Evolutionary conservation across 768 basidiomycete species (phyloP).

Genomic region (Termitomyces titanicus): DNA sequence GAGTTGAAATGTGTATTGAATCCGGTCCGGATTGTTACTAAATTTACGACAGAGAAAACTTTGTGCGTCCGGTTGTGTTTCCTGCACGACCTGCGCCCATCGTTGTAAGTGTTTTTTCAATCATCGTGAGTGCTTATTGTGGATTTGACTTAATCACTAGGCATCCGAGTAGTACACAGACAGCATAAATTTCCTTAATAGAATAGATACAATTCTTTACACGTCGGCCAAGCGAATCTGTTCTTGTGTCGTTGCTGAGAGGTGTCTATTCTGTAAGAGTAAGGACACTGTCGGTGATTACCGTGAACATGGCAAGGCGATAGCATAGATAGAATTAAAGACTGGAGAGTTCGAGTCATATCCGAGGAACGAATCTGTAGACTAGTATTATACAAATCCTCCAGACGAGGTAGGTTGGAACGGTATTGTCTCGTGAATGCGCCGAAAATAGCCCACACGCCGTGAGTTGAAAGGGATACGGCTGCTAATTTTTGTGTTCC

Average conservation of each 20-base stretch:
- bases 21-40: constrained; percentile 6
- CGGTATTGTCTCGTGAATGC: constrained; percentile 3
- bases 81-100: constrained; percentile 42
- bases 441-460: constrained; percentile 14
- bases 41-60: constrained; percentile 49
- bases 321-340: constrained; percentile 13
- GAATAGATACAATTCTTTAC: constrained; percentile 20
- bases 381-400: constrained; percentile 15
- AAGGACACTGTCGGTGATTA: background rate
- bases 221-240: background rate
- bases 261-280: background rate
- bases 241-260: constrained; percentile 5
- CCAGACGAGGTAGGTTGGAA: constrained; percentile 4
- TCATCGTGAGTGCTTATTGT: background rate
- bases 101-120: constrained; percentile 25
- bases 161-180: constrained; percentile 18
- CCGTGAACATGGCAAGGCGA: constrained; percentile 3
- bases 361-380: constrained; percentile 11
- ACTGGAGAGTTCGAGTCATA: constrained; percentile 2
- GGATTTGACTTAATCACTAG: constrained; percentile 12
- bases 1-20: constrained; percentile 37
- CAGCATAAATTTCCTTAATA: constrained; percentile 14
- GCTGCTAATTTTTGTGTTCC: constrained; percentile 13
- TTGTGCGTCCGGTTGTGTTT: constrained; percentile 62
- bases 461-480: constrained; percentile 18